Percentiles rank a stretch among this genome's conserved stretches.
phyloP scores from a whole-genome alignment of 164 flowering plant genomes.

The Brasenia schreberi region DNA sequence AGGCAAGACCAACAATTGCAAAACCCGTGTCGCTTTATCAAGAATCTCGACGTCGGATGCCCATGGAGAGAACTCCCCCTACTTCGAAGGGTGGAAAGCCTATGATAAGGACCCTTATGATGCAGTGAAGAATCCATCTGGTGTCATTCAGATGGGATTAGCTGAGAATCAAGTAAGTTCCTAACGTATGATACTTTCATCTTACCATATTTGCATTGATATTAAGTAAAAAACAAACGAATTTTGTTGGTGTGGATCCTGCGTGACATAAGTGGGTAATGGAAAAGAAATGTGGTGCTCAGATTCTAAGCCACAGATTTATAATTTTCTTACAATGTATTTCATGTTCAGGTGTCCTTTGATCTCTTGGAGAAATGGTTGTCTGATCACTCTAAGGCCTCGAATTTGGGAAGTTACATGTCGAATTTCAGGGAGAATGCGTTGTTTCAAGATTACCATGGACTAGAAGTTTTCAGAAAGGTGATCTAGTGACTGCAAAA shows the following conservation, averaged over 20 bases:
- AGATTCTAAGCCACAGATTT: not conserved
- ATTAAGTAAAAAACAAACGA: no score
- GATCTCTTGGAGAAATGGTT: constrained; percentile 20
- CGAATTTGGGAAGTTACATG: constrained; percentile 9
- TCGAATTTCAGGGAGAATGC: constrained; percentile 20
- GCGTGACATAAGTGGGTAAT: no score
- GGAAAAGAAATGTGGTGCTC: no score
- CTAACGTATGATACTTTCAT: not conserved
- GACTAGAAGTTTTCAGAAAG: constrained; percentile 16
- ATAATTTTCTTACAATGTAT: not conserved
- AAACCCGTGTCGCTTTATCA: not conserved
- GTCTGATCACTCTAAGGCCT: constrained; percentile 6
- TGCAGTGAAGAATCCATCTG: constrained; percentile 28
- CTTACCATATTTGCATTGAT: no score
- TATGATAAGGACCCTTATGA: constrained; percentile 35
- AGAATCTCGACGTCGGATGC: constrained; percentile 6
- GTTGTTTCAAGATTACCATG: constrained; percentile 27
- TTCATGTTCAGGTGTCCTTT: constrained; percentile 13
- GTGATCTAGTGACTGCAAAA: not conserved
- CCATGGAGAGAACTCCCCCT: constrained; percentile 29
- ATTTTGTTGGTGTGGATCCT: no score
- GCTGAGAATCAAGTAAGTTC: constrained; percentile 44
- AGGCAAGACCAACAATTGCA: not conserved
- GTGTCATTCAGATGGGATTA: constrained; percentile 58
- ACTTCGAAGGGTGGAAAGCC: constrained; percentile 42